phyloP scores from a whole-genome alignment of 345 rosid species.

The Xanthoceras sorbifolium region DNA sequence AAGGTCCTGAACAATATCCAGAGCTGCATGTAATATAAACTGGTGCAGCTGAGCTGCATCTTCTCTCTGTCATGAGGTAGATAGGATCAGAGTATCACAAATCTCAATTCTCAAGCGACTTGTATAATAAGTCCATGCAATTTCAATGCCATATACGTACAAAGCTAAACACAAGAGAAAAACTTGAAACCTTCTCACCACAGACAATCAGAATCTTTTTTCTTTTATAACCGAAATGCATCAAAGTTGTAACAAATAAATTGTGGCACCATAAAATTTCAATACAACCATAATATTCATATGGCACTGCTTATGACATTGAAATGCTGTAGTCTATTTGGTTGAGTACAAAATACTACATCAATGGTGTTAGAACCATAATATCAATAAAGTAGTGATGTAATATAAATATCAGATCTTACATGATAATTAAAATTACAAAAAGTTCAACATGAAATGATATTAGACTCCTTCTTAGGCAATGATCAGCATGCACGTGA shows the following conservation, averaged over 20 bases:
- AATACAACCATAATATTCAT: neutral
- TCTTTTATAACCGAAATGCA: neutral
- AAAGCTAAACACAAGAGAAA: neutral
- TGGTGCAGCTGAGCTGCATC: slow-evolving; percentile 98
- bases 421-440: neutral
- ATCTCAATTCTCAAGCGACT: neutral
- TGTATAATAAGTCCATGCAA: neutral
- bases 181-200: neutral
- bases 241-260: neutral
- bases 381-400: neutral
- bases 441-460: neutral
- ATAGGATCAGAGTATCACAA: slow-evolving; percentile 12
- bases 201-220: neutral
- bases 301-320: neutral
- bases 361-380: neutral
- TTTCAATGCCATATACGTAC: neutral
- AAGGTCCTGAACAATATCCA: slow-evolving; percentile 92
- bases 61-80: slow-evolving; percentile 70
- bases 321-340: neutral
- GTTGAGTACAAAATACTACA: neutral
- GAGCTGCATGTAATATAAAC: slow-evolving; percentile 87
- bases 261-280: neutral
- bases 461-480: neutral
- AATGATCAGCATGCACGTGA: neutral
- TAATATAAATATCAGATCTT: neutral